These are phyloP conservation scores for Phlyctochytrium bullatum DNA, from an alignment of 192 early-diverging fungal genomes.

Conservation along the genomic window DNA sequence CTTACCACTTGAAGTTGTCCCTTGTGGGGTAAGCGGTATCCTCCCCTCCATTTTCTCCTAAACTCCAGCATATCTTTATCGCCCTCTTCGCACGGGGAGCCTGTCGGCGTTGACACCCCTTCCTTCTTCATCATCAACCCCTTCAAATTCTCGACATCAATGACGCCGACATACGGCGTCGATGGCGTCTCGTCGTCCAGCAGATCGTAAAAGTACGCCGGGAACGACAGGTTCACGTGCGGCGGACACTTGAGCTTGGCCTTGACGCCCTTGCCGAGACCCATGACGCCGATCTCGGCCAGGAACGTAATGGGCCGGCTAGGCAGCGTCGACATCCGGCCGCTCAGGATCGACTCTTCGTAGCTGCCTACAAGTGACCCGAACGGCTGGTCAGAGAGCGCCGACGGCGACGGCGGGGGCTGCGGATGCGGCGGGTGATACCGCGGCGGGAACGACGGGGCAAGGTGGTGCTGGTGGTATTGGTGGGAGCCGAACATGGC, in stretches of 20 bases:
- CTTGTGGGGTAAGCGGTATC: constrained; percentile 66
- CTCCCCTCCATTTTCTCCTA: constrained; percentile 37
- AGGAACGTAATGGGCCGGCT: constrained; percentile 70
- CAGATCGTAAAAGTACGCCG: constrained; percentile 74
- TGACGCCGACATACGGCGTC: constrained; percentile 73
- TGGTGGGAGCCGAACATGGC: no score
- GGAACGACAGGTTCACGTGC: constrained; percentile 62
- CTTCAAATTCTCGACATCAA: constrained; percentile 55
- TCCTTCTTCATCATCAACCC: constrained; percentile 17
- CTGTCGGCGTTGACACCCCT: neutral
- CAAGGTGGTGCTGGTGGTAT: no score
- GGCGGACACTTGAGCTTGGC: constrained; percentile 63
- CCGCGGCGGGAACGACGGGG: no score
- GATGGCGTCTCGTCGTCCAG: constrained; percentile 48
- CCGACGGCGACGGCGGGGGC: neutral
- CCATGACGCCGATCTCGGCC: constrained; percentile 70
- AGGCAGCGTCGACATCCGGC: constrained; percentile 74
- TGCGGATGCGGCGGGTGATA: no score
- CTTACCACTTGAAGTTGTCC: constrained; percentile 74
- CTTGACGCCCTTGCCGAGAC: constrained; percentile 58
- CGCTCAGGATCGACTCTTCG: constrained; percentile 72
- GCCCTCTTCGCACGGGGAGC: neutral
- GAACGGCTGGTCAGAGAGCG: neutral
- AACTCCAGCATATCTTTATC: constrained; percentile 5
- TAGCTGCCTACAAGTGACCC: constrained; percentile 47